phyloP scores from a whole-genome alignment of 257 asterid species.

The Henckelia pumila region DNA sequence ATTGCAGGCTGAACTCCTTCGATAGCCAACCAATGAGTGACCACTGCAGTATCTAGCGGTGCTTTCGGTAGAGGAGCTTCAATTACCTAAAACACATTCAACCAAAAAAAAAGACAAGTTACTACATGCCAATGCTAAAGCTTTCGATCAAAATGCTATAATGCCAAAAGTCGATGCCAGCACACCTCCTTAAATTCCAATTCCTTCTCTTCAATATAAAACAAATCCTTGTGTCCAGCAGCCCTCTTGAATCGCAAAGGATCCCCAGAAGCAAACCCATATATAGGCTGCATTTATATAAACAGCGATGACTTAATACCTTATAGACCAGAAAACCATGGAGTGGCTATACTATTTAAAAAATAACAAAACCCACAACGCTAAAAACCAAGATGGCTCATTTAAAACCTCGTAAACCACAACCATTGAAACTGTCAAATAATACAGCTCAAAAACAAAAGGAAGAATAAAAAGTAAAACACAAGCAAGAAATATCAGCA shows the following conservation, averaged over 20 bases:
- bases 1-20: conserved; percentile 98
- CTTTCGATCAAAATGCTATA: background rate
- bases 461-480: background rate
- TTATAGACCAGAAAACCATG: background rate
- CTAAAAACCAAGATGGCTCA: background rate
- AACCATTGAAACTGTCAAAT: background rate
- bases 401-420: background rate
- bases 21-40: conserved; percentile 88
- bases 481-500: background rate
- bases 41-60: conserved; percentile 79
- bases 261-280: conserved; percentile 93
- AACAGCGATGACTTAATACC: conserved; percentile 20
- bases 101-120: background rate
- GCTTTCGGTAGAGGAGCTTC: conserved; percentile 97
- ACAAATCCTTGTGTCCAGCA: conserved; percentile 91
- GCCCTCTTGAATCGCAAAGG: conserved; percentile 86
- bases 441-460: background rate
- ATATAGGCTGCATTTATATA: conserved; percentile 57
- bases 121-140: conserved; percentile 12
- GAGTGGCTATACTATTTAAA: background rate
- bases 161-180: conserved; percentile 7
- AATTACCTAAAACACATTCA: conserved; percentile 55
- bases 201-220: conserved; percentile 80
- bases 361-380: background rate
- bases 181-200: conserved; percentile 93